Evolutionary conservation across 352 stramenopile genomes (phyloP).

Genomic region (Phytopythium sindhum): DNA sequence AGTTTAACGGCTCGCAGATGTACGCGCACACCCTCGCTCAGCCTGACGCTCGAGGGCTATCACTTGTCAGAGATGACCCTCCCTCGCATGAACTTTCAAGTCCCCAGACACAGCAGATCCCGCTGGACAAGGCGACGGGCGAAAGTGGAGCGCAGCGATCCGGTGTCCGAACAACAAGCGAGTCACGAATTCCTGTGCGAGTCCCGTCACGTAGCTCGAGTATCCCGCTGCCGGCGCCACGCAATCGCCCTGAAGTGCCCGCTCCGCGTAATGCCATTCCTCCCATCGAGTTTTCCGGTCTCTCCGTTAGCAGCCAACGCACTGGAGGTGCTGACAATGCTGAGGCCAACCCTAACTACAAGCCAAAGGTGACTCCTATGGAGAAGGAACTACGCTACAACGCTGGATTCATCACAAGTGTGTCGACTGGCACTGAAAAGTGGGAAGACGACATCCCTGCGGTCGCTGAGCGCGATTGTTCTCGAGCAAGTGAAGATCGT

Average conservation of each 20-base stretch:
- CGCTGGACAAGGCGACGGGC: no score
- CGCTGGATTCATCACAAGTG: not conserved
- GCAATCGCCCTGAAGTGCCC: not conserved
- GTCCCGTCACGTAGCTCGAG: not conserved
- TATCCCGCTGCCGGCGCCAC: not conserved
- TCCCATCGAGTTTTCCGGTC: not conserved
- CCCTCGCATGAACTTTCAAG: not conserved
- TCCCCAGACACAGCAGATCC: not conserved
- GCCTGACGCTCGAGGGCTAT: not conserved
- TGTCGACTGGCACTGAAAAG: not conserved
- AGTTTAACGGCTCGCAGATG: slow-evolving; percentile 8
- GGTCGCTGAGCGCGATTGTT: not conserved
- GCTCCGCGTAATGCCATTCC: not conserved
- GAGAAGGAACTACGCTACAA: not conserved
- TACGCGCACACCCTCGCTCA: not conserved
- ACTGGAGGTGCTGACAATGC: not conserved
- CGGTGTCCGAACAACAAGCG: not conserved
- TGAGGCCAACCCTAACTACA: not conserved
- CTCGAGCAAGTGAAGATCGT: not conserved
- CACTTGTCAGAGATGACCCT: not conserved
- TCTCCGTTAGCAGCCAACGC: not conserved
- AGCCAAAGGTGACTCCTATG: not conserved
- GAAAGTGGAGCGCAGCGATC: not conserved
- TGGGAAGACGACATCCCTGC: not conserved
- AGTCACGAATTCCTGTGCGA: not conserved